Evolutionary conservation across 345 rosid species (phyloP), one percentile per base, ranked within the genome.

Genomic region (Murraya koenigii): DNA sequence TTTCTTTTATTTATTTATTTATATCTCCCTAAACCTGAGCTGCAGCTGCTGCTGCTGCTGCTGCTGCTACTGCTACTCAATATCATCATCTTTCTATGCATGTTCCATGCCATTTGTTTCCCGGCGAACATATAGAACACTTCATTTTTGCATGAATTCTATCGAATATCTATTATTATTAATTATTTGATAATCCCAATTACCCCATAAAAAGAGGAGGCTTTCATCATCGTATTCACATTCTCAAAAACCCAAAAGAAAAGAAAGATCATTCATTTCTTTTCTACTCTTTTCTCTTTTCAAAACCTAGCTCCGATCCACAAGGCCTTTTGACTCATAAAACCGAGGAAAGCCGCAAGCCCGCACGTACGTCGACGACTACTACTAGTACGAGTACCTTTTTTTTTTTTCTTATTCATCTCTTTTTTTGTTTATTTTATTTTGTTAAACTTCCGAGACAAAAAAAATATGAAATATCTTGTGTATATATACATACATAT

Each of bases 11-110:
- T 60, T 26, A 25, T 49, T 60, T 71, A 26, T 39, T 33, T 23
- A 17, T 49, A 44, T 75, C 71, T 73, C 58, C 71, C 80, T 66
- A 35, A 10, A n/a, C 81, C 64, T 63, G 23, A 61, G 47, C 66
- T 7, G 26, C 19, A 68, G 77, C 49, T 52, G 10, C 64, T 74
- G 58, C 80, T 83, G 69, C 80, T 71, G 38, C 38, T 35, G 38
- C 44, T 41, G 20, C 64, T 74, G 25, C 41, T 60, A 8, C 49
- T 41, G 28, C 33, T 25, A 9, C 71, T 39, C 52, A 36, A 41
- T 54, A 44, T 80, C 94, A 89, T 84, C 93, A 88, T 89, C 97
- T 90, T 89, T 90, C 74, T 86, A 80, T 86, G 92, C 82, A 59
- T 81, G 71, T 82, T 80, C 81, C 80, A 69, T 79, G 86, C 84